Conservation (phyloP, 2,329 filamentous ascomycete genomes). For the Helicocarpus griseus region DNA sequence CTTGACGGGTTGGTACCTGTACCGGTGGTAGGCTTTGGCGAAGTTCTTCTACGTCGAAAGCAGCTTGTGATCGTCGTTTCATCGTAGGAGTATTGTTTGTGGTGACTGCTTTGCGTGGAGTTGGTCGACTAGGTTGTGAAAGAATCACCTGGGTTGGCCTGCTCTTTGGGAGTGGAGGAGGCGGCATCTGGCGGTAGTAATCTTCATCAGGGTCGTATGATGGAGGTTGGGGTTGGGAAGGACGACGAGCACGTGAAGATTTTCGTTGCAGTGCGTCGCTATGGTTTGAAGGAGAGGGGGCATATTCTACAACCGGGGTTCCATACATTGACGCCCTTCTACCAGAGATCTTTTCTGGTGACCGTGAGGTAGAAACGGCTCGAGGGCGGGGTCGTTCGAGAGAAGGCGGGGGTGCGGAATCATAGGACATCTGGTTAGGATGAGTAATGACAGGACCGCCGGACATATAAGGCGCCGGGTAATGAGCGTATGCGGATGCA, state of each 20-base stretch:
- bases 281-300: constrained; percentile 20
- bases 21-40: constrained; percentile 22
- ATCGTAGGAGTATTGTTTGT: constrained; percentile 20
- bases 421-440: constrained; percentile 10
- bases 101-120: constrained; percentile 23
- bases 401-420: constrained; percentile 5
- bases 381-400: constrained; percentile 24
- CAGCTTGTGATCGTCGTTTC: constrained; percentile 22
- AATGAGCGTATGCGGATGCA: constrained; percentile 27
- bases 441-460: constrained; percentile 10
- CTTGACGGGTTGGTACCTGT: constrained; percentile 13
- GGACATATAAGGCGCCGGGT: constrained; percentile 25
- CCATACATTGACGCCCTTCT: constrained; percentile 28
- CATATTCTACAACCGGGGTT: constrained; percentile 24
- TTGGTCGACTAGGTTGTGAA: constrained; percentile 15
- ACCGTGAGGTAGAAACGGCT: constrained; percentile 26
- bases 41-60: constrained; percentile 28
- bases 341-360: constrained; percentile 21
- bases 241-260: constrained; percentile 21
- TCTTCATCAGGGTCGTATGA: constrained; percentile 28
- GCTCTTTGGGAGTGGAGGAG: constrained; percentile 21
- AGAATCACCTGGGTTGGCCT: constrained; percentile 26
- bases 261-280: constrained; percentile 22
- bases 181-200: constrained; percentile 35
- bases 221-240: constrained; percentile 16